Evolutionary conservation across 2,329 filamentous ascomycete species (phyloP).

Genomic region (Cryphonectria japonica): DNA sequence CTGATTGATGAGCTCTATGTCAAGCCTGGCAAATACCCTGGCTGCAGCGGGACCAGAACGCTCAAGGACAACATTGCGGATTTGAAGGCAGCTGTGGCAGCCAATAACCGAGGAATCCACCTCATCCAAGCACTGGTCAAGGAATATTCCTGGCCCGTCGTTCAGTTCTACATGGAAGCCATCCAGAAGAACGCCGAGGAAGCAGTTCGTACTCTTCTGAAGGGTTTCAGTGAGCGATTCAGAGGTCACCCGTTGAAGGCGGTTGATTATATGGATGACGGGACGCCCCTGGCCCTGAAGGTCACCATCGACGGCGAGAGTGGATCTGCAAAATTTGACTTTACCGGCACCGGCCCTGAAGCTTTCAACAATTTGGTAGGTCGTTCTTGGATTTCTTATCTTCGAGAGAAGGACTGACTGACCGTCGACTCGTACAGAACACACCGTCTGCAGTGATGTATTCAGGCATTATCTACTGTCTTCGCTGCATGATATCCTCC

Average conservation of each 20-base stretch:
- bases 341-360: conserved; percentile 74
- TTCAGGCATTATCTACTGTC: conserved; percentile 78
- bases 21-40: conserved; percentile 74
- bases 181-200: conserved; percentile 82
- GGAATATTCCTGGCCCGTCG: conserved; percentile 76
- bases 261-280: conserved; percentile 86
- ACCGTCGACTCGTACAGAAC: conserved; percentile 17
- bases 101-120: conserved; percentile 83
- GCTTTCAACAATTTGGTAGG: conserved; percentile 73
- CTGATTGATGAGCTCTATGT: conserved; percentile 72
- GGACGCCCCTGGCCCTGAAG: conserved; percentile 74
- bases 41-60: conserved; percentile 78
- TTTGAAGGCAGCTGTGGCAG: conserved; percentile 83
- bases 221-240: conserved; percentile 69
- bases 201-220: conserved; percentile 75
- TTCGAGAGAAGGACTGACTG: background rate
- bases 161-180: conserved; percentile 81
- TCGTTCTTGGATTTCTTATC: background rate
- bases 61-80: conserved; percentile 84
- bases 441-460: conserved; percentile 34
- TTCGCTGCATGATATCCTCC: conserved; percentile 77
- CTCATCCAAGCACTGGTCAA: conserved; percentile 76
- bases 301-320: conserved; percentile 75
- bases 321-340: conserved; percentile 78
- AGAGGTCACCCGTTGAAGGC: conserved; percentile 71